phyloP scores from a whole-genome alignment of 2,329 filamentous ascomycete genomes.

The Fusarium tjaetaba region DNA sequence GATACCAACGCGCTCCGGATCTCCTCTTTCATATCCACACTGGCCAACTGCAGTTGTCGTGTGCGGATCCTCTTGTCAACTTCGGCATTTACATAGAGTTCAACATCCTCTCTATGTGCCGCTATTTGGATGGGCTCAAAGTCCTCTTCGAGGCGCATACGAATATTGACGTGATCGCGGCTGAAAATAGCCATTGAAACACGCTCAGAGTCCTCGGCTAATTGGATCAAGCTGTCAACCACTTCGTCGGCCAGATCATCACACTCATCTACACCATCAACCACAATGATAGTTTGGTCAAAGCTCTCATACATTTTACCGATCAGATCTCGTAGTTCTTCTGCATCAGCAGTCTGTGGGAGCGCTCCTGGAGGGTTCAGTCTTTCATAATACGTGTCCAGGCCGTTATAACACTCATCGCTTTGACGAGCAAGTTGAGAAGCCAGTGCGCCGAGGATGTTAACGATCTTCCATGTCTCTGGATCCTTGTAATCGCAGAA shows the following conservation, averaged over 20 bases:
- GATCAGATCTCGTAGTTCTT: rapidly evolving
- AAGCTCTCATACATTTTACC: not conserved
- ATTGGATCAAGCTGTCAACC: not conserved
- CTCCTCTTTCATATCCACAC: conserved; percentile 5
- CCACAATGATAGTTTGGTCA: not conserved
- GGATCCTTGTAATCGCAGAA: conserved; percentile 22
- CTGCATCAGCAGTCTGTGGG: not conserved
- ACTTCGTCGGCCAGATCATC: not conserved
- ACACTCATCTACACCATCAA: conserved; percentile 9
- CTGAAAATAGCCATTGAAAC: conserved; percentile 12
- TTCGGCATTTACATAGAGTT: conserved; percentile 19
- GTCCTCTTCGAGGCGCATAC: rapidly evolving
- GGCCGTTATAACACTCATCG: not conserved
- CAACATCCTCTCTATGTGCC: conserved; percentile 6
- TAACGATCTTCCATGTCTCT: rapidly evolving
- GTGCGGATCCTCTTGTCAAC: conserved; percentile 2
- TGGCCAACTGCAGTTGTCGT: not conserved
- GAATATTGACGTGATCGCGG: conserved; percentile 12
- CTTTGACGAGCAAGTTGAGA: conserved; percentile 16
- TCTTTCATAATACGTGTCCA: not conserved
- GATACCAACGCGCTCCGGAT: not conserved
- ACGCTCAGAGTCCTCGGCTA: not conserved
- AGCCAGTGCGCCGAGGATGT: not conserved
- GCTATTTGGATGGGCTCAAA: conserved; percentile 1
- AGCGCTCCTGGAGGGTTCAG: not conserved